phyloP scores from a whole-genome alignment of 2,329 filamentous ascomycete species.

The Xylaria sp. region DNA sequence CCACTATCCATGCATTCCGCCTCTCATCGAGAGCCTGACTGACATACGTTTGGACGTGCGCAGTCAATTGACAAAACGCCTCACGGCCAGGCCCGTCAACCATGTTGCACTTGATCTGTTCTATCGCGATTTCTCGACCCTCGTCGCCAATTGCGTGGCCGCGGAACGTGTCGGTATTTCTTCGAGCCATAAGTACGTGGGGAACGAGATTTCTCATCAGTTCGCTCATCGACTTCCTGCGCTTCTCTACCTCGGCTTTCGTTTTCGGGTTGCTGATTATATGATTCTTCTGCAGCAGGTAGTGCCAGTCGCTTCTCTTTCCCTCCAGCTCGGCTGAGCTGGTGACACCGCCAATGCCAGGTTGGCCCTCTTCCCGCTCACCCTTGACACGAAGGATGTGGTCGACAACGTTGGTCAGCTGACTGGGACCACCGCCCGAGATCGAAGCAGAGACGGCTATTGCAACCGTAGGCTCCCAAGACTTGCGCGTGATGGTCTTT shows the following conservation, averaged over 20 bases:
- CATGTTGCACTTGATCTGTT: slow-evolving; percentile 2
- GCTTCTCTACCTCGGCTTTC: slow-evolving; percentile 3
- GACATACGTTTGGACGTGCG: slow-evolving; percentile 1
- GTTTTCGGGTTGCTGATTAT: slow-evolving; percentile 2
- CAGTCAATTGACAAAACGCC: slow-evolving; percentile 1
- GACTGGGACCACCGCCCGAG: background rate
- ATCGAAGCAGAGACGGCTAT: slow-evolving; percentile 2
- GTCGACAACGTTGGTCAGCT: slow-evolving; percentile 2
- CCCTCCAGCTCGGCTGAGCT: background rate
- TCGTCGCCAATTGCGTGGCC: background rate
- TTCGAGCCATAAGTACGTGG: slow-evolving; percentile 2
- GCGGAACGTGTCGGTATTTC: background rate
- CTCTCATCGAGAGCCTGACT: background rate
- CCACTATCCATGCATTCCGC: background rate
- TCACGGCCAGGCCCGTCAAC: slow-evolving; percentile 1
- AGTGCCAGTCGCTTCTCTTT: slow-evolving; percentile 4
- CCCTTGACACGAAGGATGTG: background rate
- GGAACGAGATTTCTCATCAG: slow-evolving; percentile 2
- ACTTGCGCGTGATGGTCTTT: background rate
- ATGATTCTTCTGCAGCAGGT: slow-evolving; percentile 4
- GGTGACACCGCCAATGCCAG: background rate
- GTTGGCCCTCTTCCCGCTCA: background rate
- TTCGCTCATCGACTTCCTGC: slow-evolving; percentile 1
- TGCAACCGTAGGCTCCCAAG: background rate
- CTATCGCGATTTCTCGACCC: background rate